These are phyloP conservation scores for Avicennia marina DNA, from an alignment of 257 asterid species.

Conservation along the genomic window DNA sequence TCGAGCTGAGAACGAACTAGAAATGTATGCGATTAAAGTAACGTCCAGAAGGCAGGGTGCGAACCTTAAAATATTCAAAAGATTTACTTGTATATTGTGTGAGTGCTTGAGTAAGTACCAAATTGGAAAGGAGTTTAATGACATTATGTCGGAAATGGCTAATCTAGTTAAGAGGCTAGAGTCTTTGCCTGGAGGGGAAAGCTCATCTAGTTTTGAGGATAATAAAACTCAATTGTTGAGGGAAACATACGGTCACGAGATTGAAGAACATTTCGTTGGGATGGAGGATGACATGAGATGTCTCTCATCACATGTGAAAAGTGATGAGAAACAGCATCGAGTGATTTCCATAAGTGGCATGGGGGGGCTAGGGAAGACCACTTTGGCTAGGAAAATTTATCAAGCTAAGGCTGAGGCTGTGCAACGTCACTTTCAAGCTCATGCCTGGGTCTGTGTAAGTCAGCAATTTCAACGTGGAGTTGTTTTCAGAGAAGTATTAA, in stretches of 20 bases:
- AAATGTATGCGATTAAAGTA: background rate
- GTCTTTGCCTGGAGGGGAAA: background rate
- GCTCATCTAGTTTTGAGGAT: background rate
- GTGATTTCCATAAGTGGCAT: constrained; percentile 12
- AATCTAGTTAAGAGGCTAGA: background rate
- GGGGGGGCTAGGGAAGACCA: constrained; percentile 15
- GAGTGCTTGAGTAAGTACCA: background rate
- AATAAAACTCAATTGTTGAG: background rate
- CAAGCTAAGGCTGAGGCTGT: background rate
- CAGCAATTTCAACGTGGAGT: constrained; percentile 19
- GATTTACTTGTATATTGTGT: background rate
- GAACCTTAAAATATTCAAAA: background rate
- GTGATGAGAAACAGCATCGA: background rate
- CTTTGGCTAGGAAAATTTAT: background rate
- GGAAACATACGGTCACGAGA: background rate
- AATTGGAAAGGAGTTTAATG: background rate
- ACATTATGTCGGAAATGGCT: background rate
- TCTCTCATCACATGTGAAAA: background rate
- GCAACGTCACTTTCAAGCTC: background rate
- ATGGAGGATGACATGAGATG: background rate
- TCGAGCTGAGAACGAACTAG: background rate
- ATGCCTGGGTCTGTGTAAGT: constrained; percentile 23
- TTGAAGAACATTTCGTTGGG: constrained; percentile 5
- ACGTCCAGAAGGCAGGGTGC: background rate
- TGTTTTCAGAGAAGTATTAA: background rate